Evolutionary conservation across 768 basidiomycete species (phyloP).

Genomic region (Lyophyllum semitale): DNA sequence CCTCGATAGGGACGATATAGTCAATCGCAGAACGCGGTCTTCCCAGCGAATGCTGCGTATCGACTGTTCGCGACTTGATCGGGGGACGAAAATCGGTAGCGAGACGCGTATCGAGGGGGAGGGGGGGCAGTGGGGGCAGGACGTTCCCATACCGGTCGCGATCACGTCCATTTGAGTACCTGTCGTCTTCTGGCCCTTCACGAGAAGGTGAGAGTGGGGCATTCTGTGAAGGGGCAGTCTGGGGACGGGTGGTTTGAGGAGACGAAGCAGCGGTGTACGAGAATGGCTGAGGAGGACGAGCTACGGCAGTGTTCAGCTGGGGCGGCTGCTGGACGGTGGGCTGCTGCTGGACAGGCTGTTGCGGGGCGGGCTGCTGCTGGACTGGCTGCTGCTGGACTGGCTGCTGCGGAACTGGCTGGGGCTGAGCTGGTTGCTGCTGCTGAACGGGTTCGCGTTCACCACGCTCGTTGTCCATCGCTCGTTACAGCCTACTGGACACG

Average conservation of each 20-base stretch:
- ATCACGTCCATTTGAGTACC: not conserved
- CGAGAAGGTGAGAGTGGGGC: not conserved
- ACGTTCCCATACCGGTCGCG: slow-evolving; percentile 8
- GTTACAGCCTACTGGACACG: not conserved
- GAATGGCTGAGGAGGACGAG: not conserved
- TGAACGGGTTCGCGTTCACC: slow-evolving; percentile 4
- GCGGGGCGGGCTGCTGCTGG: not conserved
- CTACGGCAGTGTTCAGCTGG: not conserved
- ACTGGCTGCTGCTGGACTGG: not conserved
- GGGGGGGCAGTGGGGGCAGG: slow-evolving; percentile 19
- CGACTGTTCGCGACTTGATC: slow-evolving; percentile 10
- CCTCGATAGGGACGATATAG: slow-evolving; percentile 37
- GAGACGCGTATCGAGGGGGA: slow-evolving; percentile 8
- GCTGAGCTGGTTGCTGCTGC: not conserved
- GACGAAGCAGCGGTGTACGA: slow-evolving; percentile 2
- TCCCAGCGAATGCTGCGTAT: slow-evolving; percentile 16
- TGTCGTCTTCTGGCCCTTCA: slow-evolving; percentile 10
- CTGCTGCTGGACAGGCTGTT: not conserved
- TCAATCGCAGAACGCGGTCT: slow-evolving; percentile 33
- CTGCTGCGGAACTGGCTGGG: not conserved
- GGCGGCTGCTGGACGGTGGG: not conserved
- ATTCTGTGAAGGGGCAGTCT: not conserved
- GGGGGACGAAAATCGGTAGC: slow-evolving; percentile 6
- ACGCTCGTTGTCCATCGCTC: slow-evolving; percentile 9
- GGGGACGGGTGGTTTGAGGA: no score